Evolutionary conservation across 192 early-diverging fungal species (phyloP), one percentile per base, ranked within the genome.

Genomic region (Coemansia sp.): DNA sequence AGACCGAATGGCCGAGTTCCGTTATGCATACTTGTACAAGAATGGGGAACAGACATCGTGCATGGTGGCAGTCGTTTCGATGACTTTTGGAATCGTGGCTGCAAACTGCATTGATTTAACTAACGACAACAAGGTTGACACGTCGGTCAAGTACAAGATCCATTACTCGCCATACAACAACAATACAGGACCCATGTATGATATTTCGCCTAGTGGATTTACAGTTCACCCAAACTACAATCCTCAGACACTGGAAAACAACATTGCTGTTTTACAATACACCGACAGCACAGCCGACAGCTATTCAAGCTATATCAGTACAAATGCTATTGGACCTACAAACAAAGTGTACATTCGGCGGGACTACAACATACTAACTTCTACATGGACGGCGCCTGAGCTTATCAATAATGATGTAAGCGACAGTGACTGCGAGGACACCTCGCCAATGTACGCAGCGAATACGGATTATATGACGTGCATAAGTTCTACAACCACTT

Each of bases 1-100:
- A 40, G 14, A 40, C 6, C 37, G 7, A 6, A 58, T 58, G 32
- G 12, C 14, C 4, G 39, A 12, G 7, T 40, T 58, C 40, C 65
- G 48, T 1, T 54, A 51, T n/a, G 65, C 58, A 2, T 4, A 63
- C 16, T 9, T 58, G 39, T 58, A 40, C 39, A 76, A 76, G 49
- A 70, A 81, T 38, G 70, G 66, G 12, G 20, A 65, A 25, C 72
- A 74, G 40, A 81, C 78, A n/a, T 71, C 77, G 9, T 80, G 77
- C 63, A 71, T 74, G 55, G 40, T 75, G 45, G 77, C 69, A 7
- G 62, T 81, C 5, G 69, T 81, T 13, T 66, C 68, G 55, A 71
- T 67, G 17, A 56, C 39, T 37, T 13, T 62, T 0, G 73, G 59
- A 13, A 67, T 70, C 60, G 54, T 71, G 25, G 67, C 78, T 5